Evolutionary conservation across 2,329 filamentous ascomycete genomes (phyloP).

Genomic region (Ceratocystis destructans): DNA sequence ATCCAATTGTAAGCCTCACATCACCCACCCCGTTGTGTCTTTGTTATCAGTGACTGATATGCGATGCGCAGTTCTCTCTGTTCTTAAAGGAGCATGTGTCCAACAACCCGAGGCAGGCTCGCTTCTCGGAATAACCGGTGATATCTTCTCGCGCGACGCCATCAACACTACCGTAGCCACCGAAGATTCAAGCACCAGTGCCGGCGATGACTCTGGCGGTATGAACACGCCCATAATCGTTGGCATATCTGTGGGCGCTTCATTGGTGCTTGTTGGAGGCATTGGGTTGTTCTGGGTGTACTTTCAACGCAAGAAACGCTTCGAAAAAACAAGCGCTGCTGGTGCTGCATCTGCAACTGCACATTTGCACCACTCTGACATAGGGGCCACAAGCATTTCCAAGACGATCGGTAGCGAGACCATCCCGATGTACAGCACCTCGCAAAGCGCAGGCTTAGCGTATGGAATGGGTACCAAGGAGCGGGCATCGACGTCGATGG

Average conservation of each 20-base stretch:
- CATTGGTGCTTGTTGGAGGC: slow-evolving; percentile 31
- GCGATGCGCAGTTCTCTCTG: slow-evolving; percentile 31
- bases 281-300: slow-evolving; percentile 35
- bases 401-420: background rate
- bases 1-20: slow-evolving; percentile 34
- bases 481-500: slow-evolving; percentile 4
- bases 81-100: slow-evolving; percentile 35
- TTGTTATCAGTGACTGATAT: slow-evolving; percentile 16
- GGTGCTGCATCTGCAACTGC: background rate
- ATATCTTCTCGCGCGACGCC: slow-evolving; percentile 28
- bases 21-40: background rate
- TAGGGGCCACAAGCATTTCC: background rate
- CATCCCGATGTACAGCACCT: slow-evolving; percentile 2
- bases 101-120: slow-evolving; percentile 31
- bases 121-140: slow-evolving; percentile 30
- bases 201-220: slow-evolving; percentile 24
- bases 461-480: slow-evolving; percentile 8
- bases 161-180: slow-evolving; percentile 29
- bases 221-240: slow-evolving; percentile 39
- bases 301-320: slow-evolving; percentile 31
- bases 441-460: background rate
- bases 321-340: slow-evolving; percentile 18
- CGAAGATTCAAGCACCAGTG: slow-evolving; percentile 17
- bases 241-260: slow-evolving; percentile 38
- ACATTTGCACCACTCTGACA: background rate